Conservation (phyloP, 2,329 filamentous ascomycete species). For the Diplodia intermedia region DNA sequence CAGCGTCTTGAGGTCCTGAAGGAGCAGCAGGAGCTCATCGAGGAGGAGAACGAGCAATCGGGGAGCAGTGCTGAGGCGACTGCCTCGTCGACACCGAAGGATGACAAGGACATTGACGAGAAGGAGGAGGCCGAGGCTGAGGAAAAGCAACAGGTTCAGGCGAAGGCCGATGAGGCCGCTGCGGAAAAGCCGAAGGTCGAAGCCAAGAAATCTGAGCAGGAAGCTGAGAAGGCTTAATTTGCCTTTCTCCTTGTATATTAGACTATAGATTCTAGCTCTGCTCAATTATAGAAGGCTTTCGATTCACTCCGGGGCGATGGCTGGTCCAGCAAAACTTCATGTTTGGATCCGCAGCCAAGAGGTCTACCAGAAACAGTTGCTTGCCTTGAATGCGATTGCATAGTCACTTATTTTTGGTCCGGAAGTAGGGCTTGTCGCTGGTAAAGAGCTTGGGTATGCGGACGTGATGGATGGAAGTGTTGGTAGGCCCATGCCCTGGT, state of each 20-base stretch:
- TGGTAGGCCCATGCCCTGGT: no score
- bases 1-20: constrained; percentile 97
- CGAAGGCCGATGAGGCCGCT: constrained; percentile 1
- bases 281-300: constrained; percentile 30
- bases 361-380: no score
- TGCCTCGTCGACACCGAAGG: constrained; percentile 67
- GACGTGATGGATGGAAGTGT: no score
- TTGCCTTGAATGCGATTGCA: no score
- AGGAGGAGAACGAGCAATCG: constrained; percentile 94
- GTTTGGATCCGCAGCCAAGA: neutral
- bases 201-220: constrained; percentile 32
- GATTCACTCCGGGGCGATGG: neutral
- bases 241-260: constrained; percentile 27
- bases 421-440: no score
- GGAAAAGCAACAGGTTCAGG: constrained; percentile 19
- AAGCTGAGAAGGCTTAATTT: constrained; percentile 31
- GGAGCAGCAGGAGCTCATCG: constrained; percentile 97
- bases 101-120: constrained; percentile 92
- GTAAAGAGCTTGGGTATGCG: no score
- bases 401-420: no score
- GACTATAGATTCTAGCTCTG: constrained; percentile 30
- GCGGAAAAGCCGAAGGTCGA: constrained; percentile 26
- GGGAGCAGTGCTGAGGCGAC: constrained; percentile 74
- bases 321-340: neutral
- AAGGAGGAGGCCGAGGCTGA: constrained; percentile 57